Conservation (phyloP, 2,329 filamentous ascomycete genomes). For the Penicillium occitanis region DNA sequence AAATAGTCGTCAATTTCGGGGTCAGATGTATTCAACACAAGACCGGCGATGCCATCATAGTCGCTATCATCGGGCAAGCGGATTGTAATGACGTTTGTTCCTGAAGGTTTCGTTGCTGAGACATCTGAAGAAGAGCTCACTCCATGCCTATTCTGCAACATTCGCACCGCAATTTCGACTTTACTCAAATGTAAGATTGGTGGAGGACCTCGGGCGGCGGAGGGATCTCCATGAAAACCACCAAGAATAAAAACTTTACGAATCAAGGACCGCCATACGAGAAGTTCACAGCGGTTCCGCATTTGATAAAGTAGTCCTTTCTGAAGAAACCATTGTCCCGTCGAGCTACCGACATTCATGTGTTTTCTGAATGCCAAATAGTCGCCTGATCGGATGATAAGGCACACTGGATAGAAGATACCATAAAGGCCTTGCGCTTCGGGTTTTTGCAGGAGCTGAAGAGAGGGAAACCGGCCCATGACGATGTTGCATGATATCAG, state of each 20-base stretch:
- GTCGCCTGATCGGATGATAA: slow-evolving; percentile 71
- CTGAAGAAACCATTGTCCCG: slow-evolving; percentile 71
- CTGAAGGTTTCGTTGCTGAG: slow-evolving; percentile 18
- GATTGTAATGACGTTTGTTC: slow-evolving; percentile 28
- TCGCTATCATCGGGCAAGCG: slow-evolving; percentile 35
- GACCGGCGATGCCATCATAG: slow-evolving; percentile 29
- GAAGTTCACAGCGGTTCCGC: slow-evolving; percentile 71
- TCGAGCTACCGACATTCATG: slow-evolving; percentile 53
- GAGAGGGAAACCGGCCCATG: slow-evolving; percentile 76
- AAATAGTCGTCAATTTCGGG: slow-evolving; percentile 39
- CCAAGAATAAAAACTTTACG: slow-evolving; percentile 75
- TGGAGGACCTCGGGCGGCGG: slow-evolving; percentile 54
- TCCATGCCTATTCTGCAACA: slow-evolving; percentile 55
- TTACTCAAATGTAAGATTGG: slow-evolving; percentile 73
- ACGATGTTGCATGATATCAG: slow-evolving; percentile 81
- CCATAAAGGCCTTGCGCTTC: slow-evolving; percentile 66
- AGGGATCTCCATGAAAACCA: slow-evolving; percentile 63
- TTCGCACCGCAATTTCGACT: slow-evolving; percentile 63
- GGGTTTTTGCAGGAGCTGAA: slow-evolving; percentile 63
- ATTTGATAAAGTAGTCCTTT: slow-evolving; percentile 75
- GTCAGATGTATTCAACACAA: slow-evolving; percentile 15
- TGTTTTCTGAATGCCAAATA: slow-evolving; percentile 71
- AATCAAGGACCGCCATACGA: slow-evolving; percentile 81
- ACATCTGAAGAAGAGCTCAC: background rate
- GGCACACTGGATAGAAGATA: slow-evolving; percentile 71